Percentiles rank a stretch among this genome's conserved stretches.
Evolutionary conservation across 2,329 filamentous ascomycete genomes (phyloP).

Genomic region (Cercospora berteroae): DNA sequence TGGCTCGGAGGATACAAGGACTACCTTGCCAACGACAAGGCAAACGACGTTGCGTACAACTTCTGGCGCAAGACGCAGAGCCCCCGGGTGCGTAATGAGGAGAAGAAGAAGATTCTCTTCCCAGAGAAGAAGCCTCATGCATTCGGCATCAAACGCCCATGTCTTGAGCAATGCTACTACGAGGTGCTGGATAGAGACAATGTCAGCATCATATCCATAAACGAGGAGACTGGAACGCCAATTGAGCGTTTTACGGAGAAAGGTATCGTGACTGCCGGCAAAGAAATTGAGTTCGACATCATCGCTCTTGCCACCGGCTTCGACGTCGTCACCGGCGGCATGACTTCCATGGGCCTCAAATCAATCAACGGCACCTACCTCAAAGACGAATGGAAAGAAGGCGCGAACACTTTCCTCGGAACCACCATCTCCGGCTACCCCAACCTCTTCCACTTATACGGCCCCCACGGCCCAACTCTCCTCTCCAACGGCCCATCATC

Average conservation of each 20-base stretch:
- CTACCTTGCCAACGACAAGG: conserved; percentile 40
- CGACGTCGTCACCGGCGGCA: conserved; percentile 44
- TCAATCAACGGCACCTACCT: conserved; percentile 33
- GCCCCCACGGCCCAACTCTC: conserved; percentile 46
- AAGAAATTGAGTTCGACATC: conserved; percentile 46
- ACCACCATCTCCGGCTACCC: conserved; percentile 39
- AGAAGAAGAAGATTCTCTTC: conserved; percentile 49
- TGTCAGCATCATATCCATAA: conserved; percentile 46
- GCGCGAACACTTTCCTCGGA: conserved; percentile 46
- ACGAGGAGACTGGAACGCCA: conserved; percentile 38
- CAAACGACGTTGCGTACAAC: conserved; percentile 47
- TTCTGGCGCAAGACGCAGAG: conserved; percentile 49
- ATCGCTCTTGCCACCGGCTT: conserved; percentile 46
- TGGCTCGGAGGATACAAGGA: conserved; percentile 36
- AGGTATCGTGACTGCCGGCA: conserved; percentile 45
- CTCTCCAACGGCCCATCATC: conserved; percentile 46
- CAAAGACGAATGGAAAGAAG: conserved; percentile 45
- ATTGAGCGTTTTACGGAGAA: conserved; percentile 46
- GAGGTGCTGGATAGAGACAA: conserved; percentile 46
- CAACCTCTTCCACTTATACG: conserved; percentile 41
- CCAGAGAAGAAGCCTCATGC: conserved; percentile 46
- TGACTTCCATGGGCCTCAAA: conserved; percentile 48
- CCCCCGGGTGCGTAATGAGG: conserved; percentile 44
- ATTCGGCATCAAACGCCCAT: conserved; percentile 50
- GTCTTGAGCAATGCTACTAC: conserved; percentile 49